Evolutionary conservation across 345 rosid species (phyloP), one percentile per base, ranked within the genome.

Genomic region (Salix caprea): DNA sequence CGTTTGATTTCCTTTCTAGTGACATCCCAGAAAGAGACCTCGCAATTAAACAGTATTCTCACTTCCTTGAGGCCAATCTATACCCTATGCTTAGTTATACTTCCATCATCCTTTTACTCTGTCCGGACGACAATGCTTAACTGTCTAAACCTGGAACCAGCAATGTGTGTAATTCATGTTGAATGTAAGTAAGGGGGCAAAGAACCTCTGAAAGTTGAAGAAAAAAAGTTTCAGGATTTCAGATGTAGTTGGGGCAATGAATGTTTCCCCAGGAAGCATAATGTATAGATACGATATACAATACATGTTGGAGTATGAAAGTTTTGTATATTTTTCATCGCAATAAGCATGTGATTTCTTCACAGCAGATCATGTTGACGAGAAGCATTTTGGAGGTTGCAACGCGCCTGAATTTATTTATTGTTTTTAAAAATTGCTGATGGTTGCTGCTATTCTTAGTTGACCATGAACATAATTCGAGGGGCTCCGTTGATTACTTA

Each of bases 81-180:
- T 96, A 96, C 70, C 99, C 98, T 39, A 93, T 96, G 92, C 94
- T 90, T 62, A 88, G 92, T 82, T 93, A 93, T 77, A 93, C 98
- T 67, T 89, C 98, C 65, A 89, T 93, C 80, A 87, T 96, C 74
- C 93, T 93, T 56, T 37, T 85, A 2, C 89, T 82, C 54, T 82
- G 87, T 15, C 93, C 89, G 0, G 77, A 85, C 24, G 83, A 77
- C 66, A 75, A 72, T 78, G 75, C 73, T 44, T 79, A 72, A 79
- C 6, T 72, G 28, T 58, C 28, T 11, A 23, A 58, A 58, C 28
- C 62, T 24, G 23, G 64, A 58, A n/a, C 28, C 28, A n/a, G 11
- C 64, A 58, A n/a, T n/a, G 28, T 1, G 23, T 58, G 14, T 9
- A 58, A 23, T 12, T 58, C 24, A 11, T n/a, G n/a, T 58, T 58